These are phyloP conservation scores for Starmerella floricola DNA, from an alignment of 805 yeast genomes.

Conservation along the genomic window DNA sequence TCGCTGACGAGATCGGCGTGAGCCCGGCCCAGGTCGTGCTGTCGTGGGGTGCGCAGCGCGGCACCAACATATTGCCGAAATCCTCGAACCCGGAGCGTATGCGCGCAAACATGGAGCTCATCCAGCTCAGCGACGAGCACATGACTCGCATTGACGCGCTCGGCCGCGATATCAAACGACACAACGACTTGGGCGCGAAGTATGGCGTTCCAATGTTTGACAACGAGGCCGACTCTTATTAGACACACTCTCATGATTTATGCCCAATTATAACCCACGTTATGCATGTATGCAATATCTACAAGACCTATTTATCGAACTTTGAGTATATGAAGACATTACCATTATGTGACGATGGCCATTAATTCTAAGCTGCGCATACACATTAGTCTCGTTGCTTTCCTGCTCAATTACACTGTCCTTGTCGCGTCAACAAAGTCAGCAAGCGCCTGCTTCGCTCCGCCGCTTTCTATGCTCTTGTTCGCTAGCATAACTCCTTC, in stretches of 20 bases:
- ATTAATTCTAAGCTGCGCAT: not conserved
- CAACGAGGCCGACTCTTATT: constrained; percentile 15
- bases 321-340: no score
- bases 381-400: no score
- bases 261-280: no score
- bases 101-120: constrained; percentile 30
- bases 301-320: no score
- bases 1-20: constrained; percentile 43
- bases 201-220: constrained; percentile 17
- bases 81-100: constrained; percentile 54
- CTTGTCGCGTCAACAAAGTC: constrained; percentile 4
- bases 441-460: constrained; percentile 49
- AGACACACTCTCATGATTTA: no score
- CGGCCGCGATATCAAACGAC: constrained; percentile 11
- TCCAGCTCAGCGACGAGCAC: constrained; percentile 34
- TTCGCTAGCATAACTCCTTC: constrained; percentile 69
- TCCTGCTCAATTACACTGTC: not conserved
- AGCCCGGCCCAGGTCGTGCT: constrained; percentile 31
- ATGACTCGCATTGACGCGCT: constrained; percentile 22
- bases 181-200: constrained; percentile 14
- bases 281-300: no score
- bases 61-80: constrained; percentile 52
- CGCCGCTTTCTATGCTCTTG: constrained; percentile 52
- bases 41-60: constrained; percentile 29
- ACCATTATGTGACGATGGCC: not conserved